Evolutionary conservation across 768 basidiomycete genomes (phyloP).

Genomic region (Hortiboletus flavorubellus): DNA sequence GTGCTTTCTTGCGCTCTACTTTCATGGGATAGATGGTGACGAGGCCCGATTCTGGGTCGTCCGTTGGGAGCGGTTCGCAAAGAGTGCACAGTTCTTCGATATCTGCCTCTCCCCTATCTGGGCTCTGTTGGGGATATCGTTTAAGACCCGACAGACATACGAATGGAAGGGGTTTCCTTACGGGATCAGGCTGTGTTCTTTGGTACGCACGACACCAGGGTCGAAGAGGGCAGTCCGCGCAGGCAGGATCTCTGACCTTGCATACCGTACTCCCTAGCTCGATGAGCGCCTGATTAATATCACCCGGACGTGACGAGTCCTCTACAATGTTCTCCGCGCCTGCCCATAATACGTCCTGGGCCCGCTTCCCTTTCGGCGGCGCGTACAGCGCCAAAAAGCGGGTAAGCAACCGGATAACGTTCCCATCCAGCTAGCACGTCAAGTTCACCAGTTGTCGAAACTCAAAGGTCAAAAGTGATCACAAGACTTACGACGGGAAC

Average conservation of each 20-base stretch:
- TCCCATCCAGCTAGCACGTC: conserved; percentile 73
- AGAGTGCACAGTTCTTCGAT: conserved; percentile 76
- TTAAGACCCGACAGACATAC: neutral
- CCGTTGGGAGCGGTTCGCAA: conserved; percentile 55
- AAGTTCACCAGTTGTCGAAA: neutral
- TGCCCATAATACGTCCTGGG: conserved; percentile 80
- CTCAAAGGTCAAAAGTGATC: neutral
- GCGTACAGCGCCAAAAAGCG: conserved; percentile 82
- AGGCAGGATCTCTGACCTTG: conserved; percentile 77
- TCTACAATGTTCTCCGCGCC: conserved; percentile 70
- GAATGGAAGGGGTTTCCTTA: neutral
- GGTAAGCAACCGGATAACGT: conserved; percentile 82
- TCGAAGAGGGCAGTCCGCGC: conserved; percentile 67
- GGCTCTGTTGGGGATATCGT: neutral
- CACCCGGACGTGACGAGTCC: conserved; percentile 56
- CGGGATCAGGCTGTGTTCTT: conserved; percentile 10
- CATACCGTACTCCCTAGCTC: conserved; percentile 94
- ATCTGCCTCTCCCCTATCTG: conserved; percentile 37
- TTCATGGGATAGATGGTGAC: conserved; percentile 90
- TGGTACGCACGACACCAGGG: conserved; percentile 65
- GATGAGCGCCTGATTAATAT: conserved; percentile 91
- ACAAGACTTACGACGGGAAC: conserved; percentile 71
- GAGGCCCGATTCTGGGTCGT: conserved; percentile 10
- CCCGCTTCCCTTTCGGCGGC: conserved; percentile 72
- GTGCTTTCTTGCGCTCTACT: conserved; percentile 72